Base-by-base conservation (phyloP, 2,329 filamentous ascomycete genomes). In the Colletotrichum sp. region DNA sequence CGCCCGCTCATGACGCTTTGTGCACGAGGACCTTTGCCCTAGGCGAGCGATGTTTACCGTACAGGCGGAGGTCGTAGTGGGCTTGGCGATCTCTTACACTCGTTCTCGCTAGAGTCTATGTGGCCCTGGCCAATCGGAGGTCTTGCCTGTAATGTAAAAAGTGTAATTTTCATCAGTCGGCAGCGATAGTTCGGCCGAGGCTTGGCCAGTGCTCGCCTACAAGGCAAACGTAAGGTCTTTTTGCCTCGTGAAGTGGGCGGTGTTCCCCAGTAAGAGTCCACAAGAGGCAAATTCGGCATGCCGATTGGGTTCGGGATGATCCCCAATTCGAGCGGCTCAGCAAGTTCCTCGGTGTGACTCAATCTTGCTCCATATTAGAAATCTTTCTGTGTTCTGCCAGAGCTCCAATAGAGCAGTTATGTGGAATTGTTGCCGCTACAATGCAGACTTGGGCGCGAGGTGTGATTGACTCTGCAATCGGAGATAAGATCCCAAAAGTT, bases 101-200 rank as follows among this genome's bases (percentile, higher is more conserved):
- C 28, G 28, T 61, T 61, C 27, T 61, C 27, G 28, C 27, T 34
- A 30, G 28, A 61, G 28, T 32, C 28, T 61, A 15, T 15, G 27
- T 61, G 15, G 59, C 2, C 11, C 11, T 61, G 59, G 11, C 59
- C 59, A 61, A 32, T 61, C 59, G 59, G 59, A 32, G 28, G 19
- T 30, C 28, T 30, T 61, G 28, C 27, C 19, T 61, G 19, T 61
- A 34, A 12, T 30, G 27, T 34, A 30, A 13, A 61, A 12, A 22
- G 59, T n/a, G 19, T 30, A 34, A 61, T 32, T 85, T 30, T n/a
- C 59, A 9, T 61, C 19, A 61, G 6, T 61, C 15, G 28, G 25
- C 28, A 30, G 27, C 25, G 3, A 30, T 22, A 32, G 28, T 30
- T 61, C 28, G 27, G 28, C 59, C 59, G 28, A 61, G 28, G 6